Evolutionary conservation across 1,139 yeast genomes (phyloP).

Genomic region (Yamadazyma friedrichii): DNA sequence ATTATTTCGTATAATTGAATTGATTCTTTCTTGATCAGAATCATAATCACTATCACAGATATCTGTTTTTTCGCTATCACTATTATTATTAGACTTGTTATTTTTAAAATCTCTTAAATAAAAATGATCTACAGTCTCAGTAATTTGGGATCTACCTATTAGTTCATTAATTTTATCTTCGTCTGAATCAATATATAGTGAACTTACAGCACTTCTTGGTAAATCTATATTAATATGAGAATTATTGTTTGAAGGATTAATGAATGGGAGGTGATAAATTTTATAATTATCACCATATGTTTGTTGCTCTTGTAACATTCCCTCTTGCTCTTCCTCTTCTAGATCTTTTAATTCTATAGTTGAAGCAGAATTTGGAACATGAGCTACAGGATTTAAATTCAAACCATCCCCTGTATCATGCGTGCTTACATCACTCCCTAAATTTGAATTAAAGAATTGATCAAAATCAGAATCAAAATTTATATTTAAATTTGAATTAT

Average conservation of each 20-base stretch:
- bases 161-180: conserved; percentile 12
- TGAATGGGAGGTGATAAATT: too few relatives aligned
- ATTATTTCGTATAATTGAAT: conserved; percentile 3
- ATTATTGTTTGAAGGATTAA: too few relatives aligned
- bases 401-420: not conserved
- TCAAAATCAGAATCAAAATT: not conserved
- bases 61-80: conserved; percentile 10
- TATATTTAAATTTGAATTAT: not conserved
- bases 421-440: not conserved
- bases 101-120: not conserved
- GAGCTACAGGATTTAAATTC: not conserved
- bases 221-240: not conserved
- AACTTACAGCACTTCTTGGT: conserved; percentile 2
- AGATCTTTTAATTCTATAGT: not conserved
- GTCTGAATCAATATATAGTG: conserved; percentile 9
- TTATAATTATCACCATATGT: not conserved
- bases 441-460: not conserved
- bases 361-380: conserved; percentile 1
- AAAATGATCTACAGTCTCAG: not conserved
- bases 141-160: conserved; percentile 2
- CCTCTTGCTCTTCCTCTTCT: not conserved
- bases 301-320: not conserved
- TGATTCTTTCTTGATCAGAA: conserved; percentile 23
- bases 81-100: conserved; percentile 2
- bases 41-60: conserved; percentile 19